Percentiles rank a stretch among this genome's conserved stretches.
phyloP scores from a whole-genome alignment of 129 eudicot genomes.

The Helichrysum umbraculigerum region DNA sequence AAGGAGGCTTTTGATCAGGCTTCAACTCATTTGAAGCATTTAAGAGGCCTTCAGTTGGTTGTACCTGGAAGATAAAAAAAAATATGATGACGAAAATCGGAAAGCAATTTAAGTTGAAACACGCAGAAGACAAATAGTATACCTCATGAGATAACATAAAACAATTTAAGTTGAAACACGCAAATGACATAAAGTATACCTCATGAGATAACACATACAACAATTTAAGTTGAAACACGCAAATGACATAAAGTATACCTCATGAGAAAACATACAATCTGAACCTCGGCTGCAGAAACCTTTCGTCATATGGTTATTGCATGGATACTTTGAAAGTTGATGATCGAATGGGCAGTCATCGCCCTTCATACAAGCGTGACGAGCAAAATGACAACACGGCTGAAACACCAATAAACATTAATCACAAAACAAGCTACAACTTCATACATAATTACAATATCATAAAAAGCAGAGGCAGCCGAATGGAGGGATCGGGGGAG shows the following conservation, averaged over 20 bases:
- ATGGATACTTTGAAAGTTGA: constrained; percentile 82
- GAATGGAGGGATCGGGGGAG: background rate
- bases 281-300: constrained; percentile 83
- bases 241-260: constrained; percentile 44
- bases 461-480: background rate
- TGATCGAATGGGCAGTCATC: constrained; percentile 90
- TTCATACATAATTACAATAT: background rate
- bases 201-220: constrained; percentile 87
- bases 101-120: background rate
- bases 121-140: background rate
- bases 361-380: constrained; percentile 90
- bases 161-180: constrained; percentile 34
- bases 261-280: constrained; percentile 75
- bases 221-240: background rate
- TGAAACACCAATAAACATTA: constrained; percentile 38
- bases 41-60: constrained; percentile 32
- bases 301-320: constrained; percentile 43
- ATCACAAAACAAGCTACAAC: background rate
- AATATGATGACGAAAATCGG: background rate
- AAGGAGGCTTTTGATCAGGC: constrained; percentile 31
- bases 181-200: constrained; percentile 39
- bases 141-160: constrained; percentile 81
- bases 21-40: constrained; percentile 16
- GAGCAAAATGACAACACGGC: constrained; percentile 89
- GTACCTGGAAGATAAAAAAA: constrained; percentile 32